Percentiles rank a stretch among this genome's conserved stretches.
phyloP scores from a whole-genome alignment of 1,284 basidiomycete species.

The Taiwanofungus camphoratus region DNA sequence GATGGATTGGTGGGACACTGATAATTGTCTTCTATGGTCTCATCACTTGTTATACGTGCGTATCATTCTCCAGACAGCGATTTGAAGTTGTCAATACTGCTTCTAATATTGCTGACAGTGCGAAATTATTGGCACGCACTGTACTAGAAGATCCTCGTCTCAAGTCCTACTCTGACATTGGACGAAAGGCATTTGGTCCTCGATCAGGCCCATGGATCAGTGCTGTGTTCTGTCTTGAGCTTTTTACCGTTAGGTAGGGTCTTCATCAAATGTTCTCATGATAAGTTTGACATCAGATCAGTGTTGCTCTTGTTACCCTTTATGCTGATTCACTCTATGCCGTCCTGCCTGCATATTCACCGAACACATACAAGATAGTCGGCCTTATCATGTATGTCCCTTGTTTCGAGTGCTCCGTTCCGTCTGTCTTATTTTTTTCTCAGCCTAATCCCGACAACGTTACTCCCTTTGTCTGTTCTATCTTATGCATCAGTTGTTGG shows the following conservation, averaged over 20 bases:
- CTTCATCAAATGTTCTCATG: not conserved
- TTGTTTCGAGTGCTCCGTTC: not conserved
- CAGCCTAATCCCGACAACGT: slow-evolving; percentile 78
- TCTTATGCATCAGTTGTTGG: slow-evolving; percentile 85
- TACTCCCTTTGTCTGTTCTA: slow-evolving; percentile 78
- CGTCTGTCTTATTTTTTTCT: not conserved
- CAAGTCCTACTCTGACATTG: slow-evolving; percentile 85
- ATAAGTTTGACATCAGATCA: slow-evolving; percentile 24
- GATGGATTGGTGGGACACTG: slow-evolving; percentile 75
- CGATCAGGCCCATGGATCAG: slow-evolving; percentile 66
- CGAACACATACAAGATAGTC: slow-evolving; percentile 71
- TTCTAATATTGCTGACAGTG: slow-evolving; percentile 39
- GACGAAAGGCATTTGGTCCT: slow-evolving; percentile 80
- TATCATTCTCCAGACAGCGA: slow-evolving; percentile 16
- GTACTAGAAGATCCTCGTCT: slow-evolving; percentile 68
- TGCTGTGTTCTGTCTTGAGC: slow-evolving; percentile 76
- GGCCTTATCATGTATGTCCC: slow-evolving; percentile 63
- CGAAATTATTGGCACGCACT: slow-evolving; percentile 77
- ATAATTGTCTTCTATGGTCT: slow-evolving; percentile 76
- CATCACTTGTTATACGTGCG: slow-evolving; percentile 85
- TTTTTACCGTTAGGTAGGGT: slow-evolving; percentile 72
- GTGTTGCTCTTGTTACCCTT: slow-evolving; percentile 80
- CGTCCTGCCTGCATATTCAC: slow-evolving; percentile 61
- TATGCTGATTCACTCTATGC: slow-evolving; percentile 82
- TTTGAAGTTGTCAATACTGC: not conserved